Evolutionary conservation across 2,329 filamentous ascomycete genomes (phyloP).

Genomic region (Erysiphe neolycopersici): DNA sequence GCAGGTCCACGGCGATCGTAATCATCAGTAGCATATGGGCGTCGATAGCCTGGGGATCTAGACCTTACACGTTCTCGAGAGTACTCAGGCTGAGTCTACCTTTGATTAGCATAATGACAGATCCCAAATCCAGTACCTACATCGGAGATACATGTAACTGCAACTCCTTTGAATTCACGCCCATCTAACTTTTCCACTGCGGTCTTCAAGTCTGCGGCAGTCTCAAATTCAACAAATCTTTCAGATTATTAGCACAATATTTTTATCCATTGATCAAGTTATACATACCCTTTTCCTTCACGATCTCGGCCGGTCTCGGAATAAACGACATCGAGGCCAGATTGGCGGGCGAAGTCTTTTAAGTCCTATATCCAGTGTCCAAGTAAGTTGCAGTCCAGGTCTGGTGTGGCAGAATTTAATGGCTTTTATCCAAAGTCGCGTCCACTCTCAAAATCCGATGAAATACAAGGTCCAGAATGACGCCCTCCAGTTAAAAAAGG

Average conservation of each 20-base stretch:
- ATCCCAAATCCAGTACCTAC: conserved; percentile 23
- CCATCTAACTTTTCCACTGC: conserved; percentile 89
- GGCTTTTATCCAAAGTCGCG: conserved; percentile 11
- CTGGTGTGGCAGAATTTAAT: conserved; percentile 9
- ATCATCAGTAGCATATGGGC: conserved; percentile 48
- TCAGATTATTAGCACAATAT: conserved; percentile 5
- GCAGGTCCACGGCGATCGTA: conserved; percentile 62
- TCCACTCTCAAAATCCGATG: conserved; percentile 7
- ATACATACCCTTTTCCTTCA: conserved; percentile 66
- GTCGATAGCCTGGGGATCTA: conserved; percentile 45
- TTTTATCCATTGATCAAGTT: neutral
- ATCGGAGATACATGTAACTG: conserved; percentile 67
- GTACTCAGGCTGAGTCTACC: conserved; percentile 54
- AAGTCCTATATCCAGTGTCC: conserved; percentile 74
- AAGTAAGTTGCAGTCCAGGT: conserved; percentile 41
- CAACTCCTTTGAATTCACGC: conserved; percentile 73
- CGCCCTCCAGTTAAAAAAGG: conserved; percentile 9
- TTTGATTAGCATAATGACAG: conserved; percentile 3
- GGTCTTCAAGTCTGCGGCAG: conserved; percentile 60
- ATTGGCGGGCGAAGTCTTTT: conserved; percentile 96
- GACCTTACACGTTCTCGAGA: conserved; percentile 45
- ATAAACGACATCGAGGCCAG: conserved; percentile 91
- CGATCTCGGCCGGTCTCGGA: conserved; percentile 84
- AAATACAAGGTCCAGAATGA: conserved; percentile 11
- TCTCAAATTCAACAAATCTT: conserved; percentile 97